These are phyloP conservation scores for Fimicolochytrium jonesii DNA, from an alignment of 192 early-diverging fungal species.

Conservation along the genomic window DNA sequence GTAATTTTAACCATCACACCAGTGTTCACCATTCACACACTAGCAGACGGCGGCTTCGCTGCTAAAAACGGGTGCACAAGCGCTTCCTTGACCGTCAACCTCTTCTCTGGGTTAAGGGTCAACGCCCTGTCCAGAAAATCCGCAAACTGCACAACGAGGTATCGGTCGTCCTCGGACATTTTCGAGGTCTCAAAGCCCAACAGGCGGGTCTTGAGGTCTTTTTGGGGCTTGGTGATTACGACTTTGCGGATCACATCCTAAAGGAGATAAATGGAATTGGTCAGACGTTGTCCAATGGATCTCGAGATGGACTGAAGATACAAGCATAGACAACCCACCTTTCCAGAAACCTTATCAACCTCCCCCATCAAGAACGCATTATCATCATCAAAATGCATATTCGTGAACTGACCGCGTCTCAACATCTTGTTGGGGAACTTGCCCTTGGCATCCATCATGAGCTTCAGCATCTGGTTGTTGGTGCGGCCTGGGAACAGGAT, in stretches of 20 bases:
- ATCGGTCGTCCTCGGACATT: conserved; percentile 54
- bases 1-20: no score
- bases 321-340: conserved; percentile 8
- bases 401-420: conserved; percentile 74
- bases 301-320: background rate
- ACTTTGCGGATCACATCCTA: conserved; percentile 67
- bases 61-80: conserved; percentile 78
- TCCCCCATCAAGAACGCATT: conserved; percentile 58
- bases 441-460: conserved; percentile 93
- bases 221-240: conserved; percentile 57
- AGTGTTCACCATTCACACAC: no score
- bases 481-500: conserved; percentile 89
- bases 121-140: conserved; percentile 85
- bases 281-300: background rate
- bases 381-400: conserved; percentile 85
- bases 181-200: no score
- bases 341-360: conserved; percentile 57
- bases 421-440: conserved; percentile 80
- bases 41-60: background rate
- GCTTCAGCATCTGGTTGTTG: conserved; percentile 95
- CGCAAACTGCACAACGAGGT: conserved; percentile 65
- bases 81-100: conserved; percentile 81
- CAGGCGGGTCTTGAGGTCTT: conserved; percentile 69
- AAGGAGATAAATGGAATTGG: background rate
- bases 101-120: conserved; percentile 80